phyloP scores from a whole-genome alignment of 164 flowering plant genomes.

The Vitis riparia region DNA sequence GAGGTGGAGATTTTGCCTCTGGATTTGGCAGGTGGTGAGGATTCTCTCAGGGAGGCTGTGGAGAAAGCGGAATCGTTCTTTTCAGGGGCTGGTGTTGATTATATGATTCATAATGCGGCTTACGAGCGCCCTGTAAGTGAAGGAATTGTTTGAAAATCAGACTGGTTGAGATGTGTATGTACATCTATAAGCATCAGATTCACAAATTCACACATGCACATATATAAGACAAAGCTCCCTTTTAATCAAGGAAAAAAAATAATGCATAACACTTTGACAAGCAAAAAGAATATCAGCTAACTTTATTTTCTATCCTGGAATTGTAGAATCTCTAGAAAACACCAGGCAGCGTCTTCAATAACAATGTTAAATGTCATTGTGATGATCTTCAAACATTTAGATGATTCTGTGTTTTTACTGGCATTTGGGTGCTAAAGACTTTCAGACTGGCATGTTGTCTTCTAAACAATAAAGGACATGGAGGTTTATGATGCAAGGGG shows the following conservation, averaged over 20 bases:
- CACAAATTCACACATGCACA: no score
- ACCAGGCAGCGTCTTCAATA: neutral
- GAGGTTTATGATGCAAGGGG: no score
- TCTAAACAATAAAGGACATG: no score
- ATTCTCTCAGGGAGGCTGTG: slow-evolving; percentile 63
- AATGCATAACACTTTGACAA: neutral
- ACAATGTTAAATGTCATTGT: neutral
- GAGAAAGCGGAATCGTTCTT: slow-evolving; percentile 76
- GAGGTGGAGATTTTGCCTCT: slow-evolving; percentile 78
- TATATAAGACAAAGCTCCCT: no score
- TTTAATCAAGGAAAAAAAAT: neutral
- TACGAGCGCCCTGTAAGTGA: slow-evolving; percentile 88
- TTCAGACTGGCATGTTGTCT: no score
- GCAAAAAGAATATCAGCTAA: neutral
- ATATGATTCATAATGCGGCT: slow-evolving; percentile 95
- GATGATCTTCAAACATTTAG: neutral
- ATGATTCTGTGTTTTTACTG: neutral
- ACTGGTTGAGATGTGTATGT: neutral
- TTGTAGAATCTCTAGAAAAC: neutral
- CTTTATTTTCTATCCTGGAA: neutral
- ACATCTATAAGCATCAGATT: no score
- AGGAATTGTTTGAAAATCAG: neutral
- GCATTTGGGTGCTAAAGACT: no score
- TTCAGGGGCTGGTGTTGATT: slow-evolving; percentile 77
- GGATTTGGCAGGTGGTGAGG: slow-evolving; percentile 83